Evolutionary conservation across 805 yeast genomes (phyloP), one percentile per base, ranked within the genome.

Genomic region (Danielia reshetovae): DNA sequence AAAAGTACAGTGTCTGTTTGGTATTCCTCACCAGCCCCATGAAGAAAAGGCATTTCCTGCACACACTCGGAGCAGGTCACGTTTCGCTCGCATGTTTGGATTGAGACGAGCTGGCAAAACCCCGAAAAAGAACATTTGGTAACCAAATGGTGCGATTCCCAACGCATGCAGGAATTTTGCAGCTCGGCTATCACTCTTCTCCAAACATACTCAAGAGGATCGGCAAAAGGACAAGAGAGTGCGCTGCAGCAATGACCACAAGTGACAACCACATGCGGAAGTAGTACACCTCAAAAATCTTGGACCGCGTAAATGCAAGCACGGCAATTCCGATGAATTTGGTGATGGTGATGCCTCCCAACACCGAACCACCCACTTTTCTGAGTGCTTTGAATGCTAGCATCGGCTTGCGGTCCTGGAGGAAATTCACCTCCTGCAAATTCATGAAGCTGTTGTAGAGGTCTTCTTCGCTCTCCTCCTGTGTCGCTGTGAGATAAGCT

Each of bases 191-290:
- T 7, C 7, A 19, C 22, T 14, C 30, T 6, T 29, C 84, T 8
- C 93, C 94, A 45, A 70, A 65, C 33, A 68, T 60, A 17, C 86
- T 72, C 25, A 90, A 64, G 18, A 82, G 55, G 4, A 86, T 75
- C 0, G 98, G 98, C 34, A 90, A 64, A 37, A 90, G 75, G 24
- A 85, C 70, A 34, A 90, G 67, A 3, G 93, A 75, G 55, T 90
- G 97, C 1, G 83, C 45, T 0, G 89, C 77, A 1, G 95, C 96
- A 36, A 85, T 65, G 1, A 83, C 42, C 7, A 90, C 81, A 40
- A 90, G 67, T 1, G 88, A 68, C 9, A 85, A 61, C 97, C 97
- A 90, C 96, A 90, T 89, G 41, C 95, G 66, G 69, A 90, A 90
- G 57, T 93, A 90, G 59, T 86, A 90, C 2, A 90, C 75, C 46